These are phyloP conservation scores for Rhexocercosporidium sp. DNA, from an alignment of 2,329 filamentous ascomycete genomes.

Conservation along the genomic window DNA sequence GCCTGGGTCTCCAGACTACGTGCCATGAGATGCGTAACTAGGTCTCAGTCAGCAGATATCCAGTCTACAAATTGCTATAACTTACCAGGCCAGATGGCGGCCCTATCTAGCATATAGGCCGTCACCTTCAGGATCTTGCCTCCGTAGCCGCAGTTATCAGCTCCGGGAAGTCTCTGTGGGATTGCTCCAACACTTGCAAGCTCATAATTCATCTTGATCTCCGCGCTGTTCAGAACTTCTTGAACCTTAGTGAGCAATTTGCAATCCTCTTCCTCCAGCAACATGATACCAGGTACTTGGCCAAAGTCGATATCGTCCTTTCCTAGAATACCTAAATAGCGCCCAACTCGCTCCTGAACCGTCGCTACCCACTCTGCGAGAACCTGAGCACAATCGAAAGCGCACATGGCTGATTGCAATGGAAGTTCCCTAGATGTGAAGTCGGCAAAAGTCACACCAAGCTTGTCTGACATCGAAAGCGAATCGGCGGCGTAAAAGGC, in stretches of 20 bases:
- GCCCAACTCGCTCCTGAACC: conserved; percentile 91
- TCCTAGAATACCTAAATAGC: conserved; percentile 85
- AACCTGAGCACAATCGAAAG: conserved; percentile 92
- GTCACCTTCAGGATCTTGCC: conserved; percentile 84
- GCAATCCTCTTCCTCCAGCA: conserved; percentile 89
- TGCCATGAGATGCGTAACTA: conserved; percentile 73
- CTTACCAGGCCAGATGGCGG: conserved; percentile 90
- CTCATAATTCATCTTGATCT: conserved; percentile 75
- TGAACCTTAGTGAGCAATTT: conserved; percentile 84
- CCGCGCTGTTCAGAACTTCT: conserved; percentile 76
- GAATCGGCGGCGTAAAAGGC: conserved; percentile 95
- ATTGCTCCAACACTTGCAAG: conserved; percentile 59
- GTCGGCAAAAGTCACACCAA: conserved; percentile 85
- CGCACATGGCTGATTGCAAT: conserved; percentile 88
- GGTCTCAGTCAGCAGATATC: conserved; percentile 3
- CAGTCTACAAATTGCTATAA: not conserved
- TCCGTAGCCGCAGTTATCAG: conserved; percentile 75
- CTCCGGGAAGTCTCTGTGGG: conserved; percentile 59
- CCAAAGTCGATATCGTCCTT: conserved; percentile 79
- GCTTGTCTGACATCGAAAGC: conserved; percentile 83
- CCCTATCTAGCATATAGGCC: conserved; percentile 85
- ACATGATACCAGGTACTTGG: conserved; percentile 85
- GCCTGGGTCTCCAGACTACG: conserved; percentile 69
- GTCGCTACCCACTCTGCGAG: conserved; percentile 94
- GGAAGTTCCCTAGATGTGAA: conserved; percentile 84